Evolutionary conservation across 2,329 filamentous ascomycete genomes (phyloP), one percentile per base, ranked within the genome.

Genomic region (Fusarium devonianum): DNA sequence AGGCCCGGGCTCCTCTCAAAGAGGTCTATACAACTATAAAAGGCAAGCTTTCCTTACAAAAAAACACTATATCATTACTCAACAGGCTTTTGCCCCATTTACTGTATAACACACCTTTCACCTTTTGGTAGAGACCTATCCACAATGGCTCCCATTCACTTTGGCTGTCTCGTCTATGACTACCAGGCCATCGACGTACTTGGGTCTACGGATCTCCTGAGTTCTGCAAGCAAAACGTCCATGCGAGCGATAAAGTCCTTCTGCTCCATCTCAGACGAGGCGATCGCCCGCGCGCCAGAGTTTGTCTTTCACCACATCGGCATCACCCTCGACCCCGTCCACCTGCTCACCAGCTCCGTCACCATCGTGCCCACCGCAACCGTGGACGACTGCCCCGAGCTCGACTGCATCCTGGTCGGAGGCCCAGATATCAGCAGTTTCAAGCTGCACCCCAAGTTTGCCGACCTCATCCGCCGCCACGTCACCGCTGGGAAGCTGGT

Each of bases 321-420:
- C 9, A 35, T 68, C 17, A 68, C 60, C 2, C 33, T 43, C 5
- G 67, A 73, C 9, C 63, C 71, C 2, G 50, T 72, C 0, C 9
- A 6, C 4, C 35, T 65, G 3, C 22, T 42, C 5, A 40, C 39
- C 18, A 44, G 50, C 18, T n/a, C 16, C 4, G 4, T 65, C 5
- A 35, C 49, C 6, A 40, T 73, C 4, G 38, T 62, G 4, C 71
- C 70, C 8, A 69, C 68, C 2, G 53, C 49, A 2, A 69, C 71
- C 0, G 56, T 67, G 14, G 69, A 73, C 8, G 58, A 69, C 8
- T 71, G 64, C 36, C 72, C 73, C 2, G 68, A 70, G 12, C 56
- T 76, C 1, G 72, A 74, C 25, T 64, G 65, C n/a, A 65, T 76
- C 11, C 23, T 75, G 0, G 35, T 75, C 1, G 69, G 67, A 0